Base-by-base conservation (phyloP, 305 asterid genomes). In the Withania somnifera region DNA sequence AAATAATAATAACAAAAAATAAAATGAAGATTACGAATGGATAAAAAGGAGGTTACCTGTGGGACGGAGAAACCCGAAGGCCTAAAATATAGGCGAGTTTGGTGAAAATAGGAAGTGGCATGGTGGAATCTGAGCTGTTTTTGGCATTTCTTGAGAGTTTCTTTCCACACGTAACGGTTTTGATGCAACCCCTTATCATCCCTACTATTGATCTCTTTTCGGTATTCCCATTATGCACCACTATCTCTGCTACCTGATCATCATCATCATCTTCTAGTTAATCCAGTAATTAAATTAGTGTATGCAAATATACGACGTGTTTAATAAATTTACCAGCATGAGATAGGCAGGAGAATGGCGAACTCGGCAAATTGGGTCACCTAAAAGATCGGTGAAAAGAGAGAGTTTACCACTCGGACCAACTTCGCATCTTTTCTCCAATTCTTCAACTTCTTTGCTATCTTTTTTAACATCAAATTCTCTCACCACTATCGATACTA, bases 301-400 rank as follows among this genome's bases (percentile, higher is more conserved):
- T n/a, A n/a, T n/a, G n/a, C n/a, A n/a, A n/a, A n/a, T n/a, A n/a
- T n/a, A n/a, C n/a, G n/a, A n/a, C n/a, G 22, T 57, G 63, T 6
- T 22, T 4, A 58, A 34, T 2, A 3, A 34, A 14, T 60, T 14
- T 63, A 63, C 71, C 87, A 96, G 92, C 99, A 96, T 96, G 90
- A 92, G 93, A 87, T 87, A 88, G 51, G 90, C 88, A 20, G 99
- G 97, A 63, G 99, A 96, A 83, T 94, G 87, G 76, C 98, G 98
- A 88, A 95, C 94, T 82, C 99, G 81, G 90, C 93, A 92, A 78
- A 94, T 90, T 82, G 98, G 98, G 91, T 93, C 99, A 54, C 99
- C 99, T 79, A 96, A 71, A 67, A 89, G 97, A 85, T 96, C 94
- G 56, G 99, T 96, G 88, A 85, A 93, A 71, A 96, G 90, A 6